phyloP scores from a whole-genome alignment of 257 asterid genomes.

The Jasminum sambac region DNA sequence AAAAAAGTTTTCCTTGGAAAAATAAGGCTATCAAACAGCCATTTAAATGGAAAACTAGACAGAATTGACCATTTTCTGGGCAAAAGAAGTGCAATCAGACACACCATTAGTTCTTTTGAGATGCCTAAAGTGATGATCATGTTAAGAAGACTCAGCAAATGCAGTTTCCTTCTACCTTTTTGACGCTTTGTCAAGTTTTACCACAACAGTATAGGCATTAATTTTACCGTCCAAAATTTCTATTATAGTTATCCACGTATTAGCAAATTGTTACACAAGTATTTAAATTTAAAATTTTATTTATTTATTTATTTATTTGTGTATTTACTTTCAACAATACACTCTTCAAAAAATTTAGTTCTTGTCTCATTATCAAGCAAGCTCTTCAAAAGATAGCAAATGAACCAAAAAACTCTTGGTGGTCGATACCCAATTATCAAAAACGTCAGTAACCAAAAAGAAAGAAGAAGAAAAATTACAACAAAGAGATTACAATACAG shows the following conservation, averaged over 20 bases:
- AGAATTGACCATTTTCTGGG: no score
- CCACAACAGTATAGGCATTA: neutral
- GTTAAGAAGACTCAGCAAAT: neutral
- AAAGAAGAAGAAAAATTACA: neutral
- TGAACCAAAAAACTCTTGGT: neutral
- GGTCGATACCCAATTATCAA: neutral
- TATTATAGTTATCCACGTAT: neutral
- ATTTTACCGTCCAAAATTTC: neutral
- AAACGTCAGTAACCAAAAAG: neutral
- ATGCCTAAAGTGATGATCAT: neutral
- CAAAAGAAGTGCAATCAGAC: no score
- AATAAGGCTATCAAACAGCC: no score
- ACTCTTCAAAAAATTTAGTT: no score
- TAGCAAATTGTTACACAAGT: neutral
- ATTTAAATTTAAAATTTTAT: neutral
- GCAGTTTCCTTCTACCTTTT: neutral
- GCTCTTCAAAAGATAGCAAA: neutral
- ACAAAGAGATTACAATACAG: neutral
- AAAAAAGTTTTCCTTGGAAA: no score
- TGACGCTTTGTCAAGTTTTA: neutral
- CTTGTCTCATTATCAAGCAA: no score
- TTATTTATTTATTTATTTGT: no score
- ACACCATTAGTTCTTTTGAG: neutral
- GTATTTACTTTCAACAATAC: no score
- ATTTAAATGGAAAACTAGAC: no score